Conservation (phyloP, 176 grass and related monocot genomes). For the bread wheat (Triticum aestivum) region DNA sequence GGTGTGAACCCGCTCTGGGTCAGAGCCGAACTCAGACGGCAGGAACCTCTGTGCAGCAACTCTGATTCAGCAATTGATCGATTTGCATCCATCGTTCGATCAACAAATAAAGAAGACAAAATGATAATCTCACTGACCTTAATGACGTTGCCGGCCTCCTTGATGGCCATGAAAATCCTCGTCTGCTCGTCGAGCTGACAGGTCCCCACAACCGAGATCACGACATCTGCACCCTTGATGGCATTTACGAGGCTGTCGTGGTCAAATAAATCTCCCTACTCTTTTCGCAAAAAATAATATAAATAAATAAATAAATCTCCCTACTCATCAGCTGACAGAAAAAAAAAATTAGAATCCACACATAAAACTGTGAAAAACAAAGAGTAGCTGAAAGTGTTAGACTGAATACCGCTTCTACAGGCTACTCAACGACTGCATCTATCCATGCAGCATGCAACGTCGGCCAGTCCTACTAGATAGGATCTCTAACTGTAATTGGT, state of each 20-base stretch:
- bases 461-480: no score
- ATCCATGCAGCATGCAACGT: no score
- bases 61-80: neutral
- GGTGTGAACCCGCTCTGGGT: conserved; percentile 6
- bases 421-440: no score
- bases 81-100: neutral
- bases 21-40: conserved; percentile 48
- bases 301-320: neutral
- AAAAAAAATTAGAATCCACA: no score
- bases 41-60: conserved; percentile 49
- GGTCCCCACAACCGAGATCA: conserved; percentile 41
- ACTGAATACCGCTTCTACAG: no score
- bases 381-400: no score
- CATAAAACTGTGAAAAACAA: no score
- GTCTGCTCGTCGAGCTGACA: conserved; percentile 33
- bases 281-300: no score
- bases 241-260: conserved; percentile 14
- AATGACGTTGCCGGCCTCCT: conserved; percentile 47
- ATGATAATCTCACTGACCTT: conserved; percentile 11
- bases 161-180: conserved; percentile 47
- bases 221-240: neutral
- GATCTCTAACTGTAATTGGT: no score
- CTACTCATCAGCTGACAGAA: neutral
- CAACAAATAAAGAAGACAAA: neutral
- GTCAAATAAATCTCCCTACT: neutral